Conservation (phyloP, 495 filamentous ascomycete species). For the Podospora conica region DNA sequence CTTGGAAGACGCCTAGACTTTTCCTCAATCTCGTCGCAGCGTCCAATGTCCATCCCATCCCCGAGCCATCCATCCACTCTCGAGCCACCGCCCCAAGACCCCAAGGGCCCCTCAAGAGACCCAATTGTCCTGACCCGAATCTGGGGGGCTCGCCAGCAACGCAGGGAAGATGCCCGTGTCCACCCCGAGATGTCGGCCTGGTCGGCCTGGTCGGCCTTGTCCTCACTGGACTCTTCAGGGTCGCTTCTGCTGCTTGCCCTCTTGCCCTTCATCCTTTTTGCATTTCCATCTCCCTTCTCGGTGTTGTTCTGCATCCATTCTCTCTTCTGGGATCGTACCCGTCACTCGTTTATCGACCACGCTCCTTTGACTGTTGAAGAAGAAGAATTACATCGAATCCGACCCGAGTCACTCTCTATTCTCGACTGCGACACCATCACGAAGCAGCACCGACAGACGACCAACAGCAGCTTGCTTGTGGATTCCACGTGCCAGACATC, state of each 20-base stretch:
- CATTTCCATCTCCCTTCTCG: background rate
- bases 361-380: background rate
- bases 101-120: background rate
- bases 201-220: background rate
- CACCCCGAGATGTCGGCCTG: background rate
- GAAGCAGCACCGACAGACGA: background rate
- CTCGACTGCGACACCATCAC: background rate
- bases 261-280: background rate
- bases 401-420: slow-evolving; percentile 26
- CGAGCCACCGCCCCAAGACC: background rate
- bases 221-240: background rate
- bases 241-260: background rate
- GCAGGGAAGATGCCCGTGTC: background rate
- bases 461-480: too few species aligned
- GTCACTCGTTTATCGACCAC: slow-evolving; percentile 4
- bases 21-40: background rate
- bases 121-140: background rate
- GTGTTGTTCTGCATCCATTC: background rate
- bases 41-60: background rate
- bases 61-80: background rate
- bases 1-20: background rate
- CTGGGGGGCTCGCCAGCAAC: background rate
- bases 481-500: too few species aligned
- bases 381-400: slow-evolving; percentile 8
- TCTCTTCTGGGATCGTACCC: background rate